phyloP scores from a whole-genome alignment of 768 basidiomycete genomes.

The Cystofilobasidium macerans region DNA sequence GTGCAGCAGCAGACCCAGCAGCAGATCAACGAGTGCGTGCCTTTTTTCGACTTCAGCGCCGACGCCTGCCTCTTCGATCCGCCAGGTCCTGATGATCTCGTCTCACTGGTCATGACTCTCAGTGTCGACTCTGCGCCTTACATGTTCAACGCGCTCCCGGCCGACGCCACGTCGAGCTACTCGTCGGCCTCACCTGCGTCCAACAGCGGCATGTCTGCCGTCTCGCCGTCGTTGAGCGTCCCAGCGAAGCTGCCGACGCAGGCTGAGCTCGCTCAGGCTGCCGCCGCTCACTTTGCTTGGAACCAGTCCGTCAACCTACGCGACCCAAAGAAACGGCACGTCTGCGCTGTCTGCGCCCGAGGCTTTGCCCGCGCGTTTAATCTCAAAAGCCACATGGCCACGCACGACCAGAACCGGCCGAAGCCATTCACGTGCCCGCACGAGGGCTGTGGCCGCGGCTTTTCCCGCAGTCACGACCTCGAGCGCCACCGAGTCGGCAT shows the following conservation, averaged over 20 bases:
- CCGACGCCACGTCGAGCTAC: not conserved
- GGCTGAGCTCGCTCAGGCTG: not conserved
- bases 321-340: constrained; percentile 22
- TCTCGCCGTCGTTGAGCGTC: not conserved
- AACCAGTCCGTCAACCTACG: not conserved
- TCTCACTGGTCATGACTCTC: not conserved
- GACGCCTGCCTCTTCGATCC: not conserved
- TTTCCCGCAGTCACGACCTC: constrained; percentile 87
- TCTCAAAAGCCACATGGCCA: constrained; percentile 70
- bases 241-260: not conserved
- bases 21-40: not conserved
- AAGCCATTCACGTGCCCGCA: constrained; percentile 86
- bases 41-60: not conserved
- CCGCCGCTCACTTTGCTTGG: constrained; percentile 2
- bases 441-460: constrained; percentile 72
- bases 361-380: constrained; percentile 91
- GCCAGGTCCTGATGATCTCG: not conserved
- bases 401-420: constrained; percentile 80
- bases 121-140: not conserved
- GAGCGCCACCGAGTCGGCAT: constrained; percentile 80
- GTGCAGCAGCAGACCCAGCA: not conserved
- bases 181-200: not conserved
- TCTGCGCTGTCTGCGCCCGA: constrained; percentile 22
- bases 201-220: not conserved
- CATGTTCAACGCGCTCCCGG: not conserved